phyloP scores from a whole-genome alignment of 2,329 filamentous ascomycete species.

The Cladosporium sp. region DNA sequence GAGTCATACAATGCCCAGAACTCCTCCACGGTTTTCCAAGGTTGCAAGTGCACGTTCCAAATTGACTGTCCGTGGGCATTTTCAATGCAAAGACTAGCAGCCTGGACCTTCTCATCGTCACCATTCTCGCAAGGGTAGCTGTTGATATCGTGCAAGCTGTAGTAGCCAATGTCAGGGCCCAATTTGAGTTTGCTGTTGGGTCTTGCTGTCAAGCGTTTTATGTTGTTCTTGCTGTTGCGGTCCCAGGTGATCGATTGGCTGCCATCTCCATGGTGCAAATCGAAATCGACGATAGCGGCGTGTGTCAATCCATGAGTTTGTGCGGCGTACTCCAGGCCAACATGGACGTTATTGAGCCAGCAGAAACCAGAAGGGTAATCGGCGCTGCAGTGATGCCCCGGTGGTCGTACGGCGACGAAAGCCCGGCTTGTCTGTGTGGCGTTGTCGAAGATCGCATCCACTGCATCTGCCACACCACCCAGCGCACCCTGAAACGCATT shows the following conservation, averaged over 20 bases:
- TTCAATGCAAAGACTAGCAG: slow-evolving; percentile 90
- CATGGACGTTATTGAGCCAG: slow-evolving; percentile 98
- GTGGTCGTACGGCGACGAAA: slow-evolving; percentile 89
- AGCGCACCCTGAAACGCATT: slow-evolving; percentile 87
- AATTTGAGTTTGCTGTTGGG: slow-evolving; percentile 33
- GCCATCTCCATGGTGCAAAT: slow-evolving; percentile 91
- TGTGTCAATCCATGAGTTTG: slow-evolving; percentile 85
- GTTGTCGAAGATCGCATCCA: slow-evolving; percentile 76
- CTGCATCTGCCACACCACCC: slow-evolving; percentile 88
- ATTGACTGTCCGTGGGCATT: slow-evolving; percentile 91
- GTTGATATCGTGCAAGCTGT: slow-evolving; percentile 97
- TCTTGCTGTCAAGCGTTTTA: slow-evolving; percentile 33
- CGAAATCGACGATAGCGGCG: slow-evolving; percentile 89
- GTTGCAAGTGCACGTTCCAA: slow-evolving; percentile 92
- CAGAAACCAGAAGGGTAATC: slow-evolving; percentile 92
- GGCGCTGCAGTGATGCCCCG: slow-evolving; percentile 92
- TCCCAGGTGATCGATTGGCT: slow-evolving; percentile 93
- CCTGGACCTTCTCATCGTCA: slow-evolving; percentile 90
- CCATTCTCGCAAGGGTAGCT: slow-evolving; percentile 95
- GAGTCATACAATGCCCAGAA: slow-evolving; percentile 88
- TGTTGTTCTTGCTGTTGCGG: slow-evolving; percentile 70
- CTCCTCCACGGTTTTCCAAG: slow-evolving; percentile 78
- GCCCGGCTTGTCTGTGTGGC: slow-evolving; percentile 52
- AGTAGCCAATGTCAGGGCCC: slow-evolving; percentile 72
- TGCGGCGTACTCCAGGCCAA: slow-evolving; percentile 89